Evolutionary conservation across 768 basidiomycete species (phyloP).

Genomic region (Kwoniella pini): DNA sequence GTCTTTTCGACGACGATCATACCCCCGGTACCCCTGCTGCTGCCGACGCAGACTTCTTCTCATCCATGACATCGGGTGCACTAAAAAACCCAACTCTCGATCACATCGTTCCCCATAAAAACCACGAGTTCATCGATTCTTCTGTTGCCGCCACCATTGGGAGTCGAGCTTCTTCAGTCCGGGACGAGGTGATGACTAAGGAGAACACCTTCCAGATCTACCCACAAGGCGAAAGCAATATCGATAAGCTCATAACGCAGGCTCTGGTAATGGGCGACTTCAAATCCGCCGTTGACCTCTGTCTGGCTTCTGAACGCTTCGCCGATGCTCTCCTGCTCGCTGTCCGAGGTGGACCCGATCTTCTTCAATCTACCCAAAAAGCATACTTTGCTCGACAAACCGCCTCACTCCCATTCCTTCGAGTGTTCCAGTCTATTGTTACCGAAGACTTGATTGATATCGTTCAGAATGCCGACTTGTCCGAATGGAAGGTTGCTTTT

Average conservation of each 20-base stretch:
- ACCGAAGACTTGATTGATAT: constrained; percentile 88
- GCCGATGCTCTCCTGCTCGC: constrained; percentile 95
- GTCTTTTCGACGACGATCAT: constrained; percentile 74
- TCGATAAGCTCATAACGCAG: constrained; percentile 84
- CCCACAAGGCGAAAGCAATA: constrained; percentile 79
- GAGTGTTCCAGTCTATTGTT: constrained; percentile 91
- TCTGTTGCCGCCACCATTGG: constrained; percentile 94
- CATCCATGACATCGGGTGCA: constrained; percentile 62
- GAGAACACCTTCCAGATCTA: constrained; percentile 87
- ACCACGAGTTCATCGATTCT: constrained; percentile 71
- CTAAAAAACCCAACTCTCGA: constrained; percentile 58
- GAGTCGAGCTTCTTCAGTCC: constrained; percentile 80
- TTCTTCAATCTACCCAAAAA: constrained; percentile 83
- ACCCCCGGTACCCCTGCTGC: constrained; percentile 66
- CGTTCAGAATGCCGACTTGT: constrained; percentile 91
- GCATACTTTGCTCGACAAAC: constrained; percentile 87
- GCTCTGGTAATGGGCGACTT: constrained; percentile 97
- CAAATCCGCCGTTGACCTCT: constrained; percentile 83
- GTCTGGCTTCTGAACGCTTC: constrained; percentile 81
- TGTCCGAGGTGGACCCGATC: constrained; percentile 82
- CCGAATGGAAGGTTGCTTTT: constrained; percentile 95
- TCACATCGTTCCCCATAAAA: constrained; percentile 70
- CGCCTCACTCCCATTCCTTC: constrained; percentile 75
- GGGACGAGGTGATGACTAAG: constrained; percentile 65
- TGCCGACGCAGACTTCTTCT: constrained; percentile 77